Conservation (phyloP, 768 basidiomycete genomes). For the Omphalotus guepiniiformis region DNA sequence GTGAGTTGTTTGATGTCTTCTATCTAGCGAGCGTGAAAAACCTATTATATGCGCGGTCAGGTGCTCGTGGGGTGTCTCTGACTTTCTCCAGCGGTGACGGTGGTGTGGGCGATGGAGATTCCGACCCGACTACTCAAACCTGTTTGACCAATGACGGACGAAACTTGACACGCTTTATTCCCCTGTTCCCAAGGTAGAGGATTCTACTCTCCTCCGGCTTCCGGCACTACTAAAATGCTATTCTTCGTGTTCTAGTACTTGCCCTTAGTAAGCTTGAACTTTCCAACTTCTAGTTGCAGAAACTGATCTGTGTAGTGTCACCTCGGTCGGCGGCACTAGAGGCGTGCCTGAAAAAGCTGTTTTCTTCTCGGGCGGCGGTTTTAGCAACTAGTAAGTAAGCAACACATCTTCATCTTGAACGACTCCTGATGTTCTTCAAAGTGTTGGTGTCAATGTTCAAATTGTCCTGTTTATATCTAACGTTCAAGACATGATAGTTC, state of each 20-base stretch:
- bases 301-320: conserved; percentile 44
- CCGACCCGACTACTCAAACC: conserved; percentile 32
- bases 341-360: conserved; percentile 56
- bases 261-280: conserved; percentile 42
- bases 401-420: background rate
- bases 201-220: background rate
- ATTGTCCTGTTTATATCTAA: too few species aligned
- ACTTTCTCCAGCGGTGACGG: conserved; percentile 49
- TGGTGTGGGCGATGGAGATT: conserved; percentile 49
- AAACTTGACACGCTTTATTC: conserved; percentile 37
- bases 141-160: conserved; percentile 47
- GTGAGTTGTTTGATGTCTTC: conserved; percentile 18
- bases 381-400: conserved; percentile 54
- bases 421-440: background rate
- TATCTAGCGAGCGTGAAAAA: background rate
- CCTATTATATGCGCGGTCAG: conserved; percentile 19
- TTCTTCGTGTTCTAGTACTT: conserved; percentile 16
- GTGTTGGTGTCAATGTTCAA: background rate
- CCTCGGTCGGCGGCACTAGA: conserved; percentile 56
- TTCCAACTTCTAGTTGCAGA: background rate
- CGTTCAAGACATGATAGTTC: conserved; percentile 35
- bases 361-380: conserved; percentile 68
- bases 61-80: conserved; percentile 47
- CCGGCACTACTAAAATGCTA: background rate
- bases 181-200: conserved; percentile 34